Conservation (phyloP, 257 asterid genomes). For the Fraxinus americana region DNA sequence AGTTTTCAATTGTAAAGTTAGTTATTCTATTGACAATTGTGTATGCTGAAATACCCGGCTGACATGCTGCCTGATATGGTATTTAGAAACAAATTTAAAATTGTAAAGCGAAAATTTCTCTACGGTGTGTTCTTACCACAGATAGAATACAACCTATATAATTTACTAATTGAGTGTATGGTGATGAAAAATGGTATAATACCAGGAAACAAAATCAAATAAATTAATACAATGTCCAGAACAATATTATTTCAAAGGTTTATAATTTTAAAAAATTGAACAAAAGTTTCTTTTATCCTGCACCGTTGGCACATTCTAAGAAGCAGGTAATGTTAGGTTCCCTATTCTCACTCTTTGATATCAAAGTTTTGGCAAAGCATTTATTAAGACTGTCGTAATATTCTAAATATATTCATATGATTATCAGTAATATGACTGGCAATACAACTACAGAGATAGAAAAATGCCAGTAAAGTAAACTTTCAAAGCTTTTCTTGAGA, state of each 20-base stretch:
- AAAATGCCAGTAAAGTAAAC: neutral
- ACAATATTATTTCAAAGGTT: neutral
- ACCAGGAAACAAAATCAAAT: conserved; percentile 1
- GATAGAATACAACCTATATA: neutral
- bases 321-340: neutral
- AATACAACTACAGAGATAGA: neutral
- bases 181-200: neutral
- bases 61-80: no score
- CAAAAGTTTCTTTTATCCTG: no score
- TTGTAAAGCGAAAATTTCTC: neutral
- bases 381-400: no score
- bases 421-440: neutral
- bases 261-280: neutral
- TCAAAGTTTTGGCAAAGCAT: neutral
- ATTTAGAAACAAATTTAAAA: no score
- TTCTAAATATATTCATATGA: no score
- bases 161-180: neutral
- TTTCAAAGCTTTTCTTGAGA: no score
- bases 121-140: neutral
- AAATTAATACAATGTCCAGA: neutral
- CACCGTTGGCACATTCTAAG: neutral
- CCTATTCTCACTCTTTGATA: neutral
- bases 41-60: no score
- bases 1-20: no score
- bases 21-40: no score